Evolutionary conservation across 2,329 filamentous ascomycete genomes (phyloP).

Genomic region (Fusarium citri): DNA sequence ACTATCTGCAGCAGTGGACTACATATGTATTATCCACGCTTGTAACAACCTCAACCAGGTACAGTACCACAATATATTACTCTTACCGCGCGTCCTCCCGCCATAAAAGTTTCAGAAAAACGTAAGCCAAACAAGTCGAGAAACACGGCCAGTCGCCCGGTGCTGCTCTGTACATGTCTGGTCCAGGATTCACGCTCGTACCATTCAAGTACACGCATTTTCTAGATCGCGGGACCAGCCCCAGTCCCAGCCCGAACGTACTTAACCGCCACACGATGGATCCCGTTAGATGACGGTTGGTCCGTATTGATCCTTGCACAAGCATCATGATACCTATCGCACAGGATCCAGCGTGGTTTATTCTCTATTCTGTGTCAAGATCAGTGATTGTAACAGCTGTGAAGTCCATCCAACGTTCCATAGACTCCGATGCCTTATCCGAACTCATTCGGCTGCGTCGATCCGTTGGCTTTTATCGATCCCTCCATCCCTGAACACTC

Average conservation of each 20-base stretch:
- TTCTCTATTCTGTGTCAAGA: conserved; percentile 1
- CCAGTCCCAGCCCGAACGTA: conserved; percentile 21
- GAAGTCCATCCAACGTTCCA: background rate
- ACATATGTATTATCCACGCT: conserved; percentile 5
- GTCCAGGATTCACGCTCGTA: conserved; percentile 6
- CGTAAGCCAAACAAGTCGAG: conserved; percentile 18
- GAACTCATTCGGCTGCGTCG: background rate
- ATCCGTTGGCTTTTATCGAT: conserved; percentile 6
- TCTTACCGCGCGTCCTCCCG: conserved; percentile 5
- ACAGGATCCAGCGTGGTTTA: background rate
- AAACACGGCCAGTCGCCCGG: conserved; percentile 16
- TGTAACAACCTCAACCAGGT: background rate
- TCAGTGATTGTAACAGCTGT: conserved; percentile 3
- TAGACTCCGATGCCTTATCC: conserved; percentile 3
- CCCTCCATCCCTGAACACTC: conserved; percentile 19
- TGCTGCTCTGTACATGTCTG: conserved; percentile 13
- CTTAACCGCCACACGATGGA: conserved; percentile 41
- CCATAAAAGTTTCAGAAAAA: conserved; percentile 2
- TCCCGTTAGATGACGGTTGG: conserved; percentile 42
- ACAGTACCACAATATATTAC: background rate
- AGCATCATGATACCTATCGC: conserved; percentile 1
- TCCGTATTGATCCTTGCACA: conserved; percentile 22
- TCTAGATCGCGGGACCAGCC: conserved; percentile 21
- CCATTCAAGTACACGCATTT: conserved; percentile 19
- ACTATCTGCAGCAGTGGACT: conserved; percentile 5